Base-by-base conservation (phyloP, 1,284 basidiomycete species). In the Cerioporus squamosus region DNA sequence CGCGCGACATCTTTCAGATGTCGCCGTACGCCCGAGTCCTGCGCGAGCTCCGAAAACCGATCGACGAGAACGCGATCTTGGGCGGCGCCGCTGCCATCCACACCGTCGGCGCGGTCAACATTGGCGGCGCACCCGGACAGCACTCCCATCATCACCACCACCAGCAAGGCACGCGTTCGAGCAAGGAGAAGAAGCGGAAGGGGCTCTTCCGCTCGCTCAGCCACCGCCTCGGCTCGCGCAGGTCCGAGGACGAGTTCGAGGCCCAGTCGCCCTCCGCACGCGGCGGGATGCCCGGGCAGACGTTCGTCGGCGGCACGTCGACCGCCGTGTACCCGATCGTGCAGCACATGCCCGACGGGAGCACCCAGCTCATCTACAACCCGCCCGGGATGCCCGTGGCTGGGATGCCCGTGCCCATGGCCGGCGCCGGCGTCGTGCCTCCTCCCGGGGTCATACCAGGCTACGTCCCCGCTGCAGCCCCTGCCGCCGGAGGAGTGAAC, bases 141-240 rank as follows among this genome's bases (percentile, higher is more conserved):
- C 46, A 39, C 17, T 45, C 44, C 2, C 47, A 49, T 8, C 8
- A 14, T 17, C 33, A 47, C n/a, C 39, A 33, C 4, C 46, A 50
- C 5, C 22, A 53, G 4, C 52, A 57, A n/a, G 53, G 63, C 51
- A 51, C 61, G 51, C 61, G 61, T 22, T 60, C 63, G 51, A 59
- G 59, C 54, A 51, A 44, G 24, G 52, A 62, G 49, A 61, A 55
- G 58, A 65, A 66, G 46, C 60, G 63, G 40, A 65, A 60, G 43
- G 67, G 67, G 33, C 59, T 68, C 17, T 65, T 68, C 26, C 26
- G 26, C 3, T 36, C 58, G 62, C 36, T 62, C 61, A 64, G 67
- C 48, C 40, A 51, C 24, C 55, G 61, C 10, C 38, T 63, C 17
- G 42, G 52, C 31, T 23, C 48, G n/a, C 63, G 62, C 26, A 44